phyloP scores from a whole-genome alignment of 1,139 yeast genomes.

The Lodderomyces beijingensis region DNA sequence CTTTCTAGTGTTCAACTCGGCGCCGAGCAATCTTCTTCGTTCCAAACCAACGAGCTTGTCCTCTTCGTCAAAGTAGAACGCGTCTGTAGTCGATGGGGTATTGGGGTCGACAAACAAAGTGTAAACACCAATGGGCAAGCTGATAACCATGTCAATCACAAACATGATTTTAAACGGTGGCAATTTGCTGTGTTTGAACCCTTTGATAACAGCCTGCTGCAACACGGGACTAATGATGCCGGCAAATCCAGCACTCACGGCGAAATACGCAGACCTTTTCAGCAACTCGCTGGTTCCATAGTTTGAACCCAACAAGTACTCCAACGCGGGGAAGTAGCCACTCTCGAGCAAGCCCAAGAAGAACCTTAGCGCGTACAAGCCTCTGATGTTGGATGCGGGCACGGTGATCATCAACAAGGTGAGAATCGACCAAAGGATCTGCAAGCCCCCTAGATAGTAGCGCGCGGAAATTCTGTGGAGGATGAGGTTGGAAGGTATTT shows the following conservation, averaged over 20 bases:
- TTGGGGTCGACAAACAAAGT: constrained; percentile 36
- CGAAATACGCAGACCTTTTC: constrained; percentile 47
- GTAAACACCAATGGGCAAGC: constrained; percentile 32
- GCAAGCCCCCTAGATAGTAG: constrained; percentile 50
- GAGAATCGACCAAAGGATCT: constrained; percentile 53
- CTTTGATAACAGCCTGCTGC: constrained; percentile 28
- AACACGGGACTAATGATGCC: constrained; percentile 35
- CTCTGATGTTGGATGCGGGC: constrained; percentile 30
- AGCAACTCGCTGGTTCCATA: constrained; percentile 20
- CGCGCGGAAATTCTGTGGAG: constrained; percentile 52
- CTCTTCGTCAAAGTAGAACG: constrained; percentile 30
- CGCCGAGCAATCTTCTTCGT: constrained; percentile 42
- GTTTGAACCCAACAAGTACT: constrained; percentile 45
- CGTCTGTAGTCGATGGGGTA: constrained; percentile 37
- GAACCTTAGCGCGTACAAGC: constrained; percentile 54
- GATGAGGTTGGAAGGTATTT: constrained; percentile 53
- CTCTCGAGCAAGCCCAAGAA: constrained; percentile 55
- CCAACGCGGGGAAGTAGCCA: constrained; percentile 57
- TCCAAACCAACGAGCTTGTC: constrained; percentile 36
- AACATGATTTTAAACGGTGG: constrained; percentile 39
- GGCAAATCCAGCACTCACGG: constrained; percentile 25
- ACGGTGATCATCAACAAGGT: constrained; percentile 50
- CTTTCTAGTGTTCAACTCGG: constrained; percentile 41
- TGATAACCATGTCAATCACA: constrained; percentile 34
- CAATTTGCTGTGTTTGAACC: constrained; percentile 24